phyloP scores from a whole-genome alignment of 768 basidiomycete species.

The Lepiota venenata region DNA sequence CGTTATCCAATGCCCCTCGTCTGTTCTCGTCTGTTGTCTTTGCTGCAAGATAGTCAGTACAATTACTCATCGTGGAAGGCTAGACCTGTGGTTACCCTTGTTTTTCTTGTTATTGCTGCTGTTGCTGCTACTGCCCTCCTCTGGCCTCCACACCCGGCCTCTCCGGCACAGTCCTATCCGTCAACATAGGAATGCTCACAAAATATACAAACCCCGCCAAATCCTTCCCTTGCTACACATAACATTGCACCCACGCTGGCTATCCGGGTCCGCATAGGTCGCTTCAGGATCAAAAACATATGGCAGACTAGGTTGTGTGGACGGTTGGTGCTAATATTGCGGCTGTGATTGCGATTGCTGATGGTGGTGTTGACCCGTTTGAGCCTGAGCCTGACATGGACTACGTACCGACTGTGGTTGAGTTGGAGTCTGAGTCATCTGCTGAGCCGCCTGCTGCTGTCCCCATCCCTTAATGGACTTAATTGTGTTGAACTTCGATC shows the following conservation, averaged over 20 bases:
- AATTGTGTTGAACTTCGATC: too few species aligned
- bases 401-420: conserved; percentile 14
- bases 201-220: conserved; percentile 79
- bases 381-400: conserved; percentile 19
- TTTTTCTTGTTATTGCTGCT: conserved; percentile 19
- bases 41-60: too few species aligned
- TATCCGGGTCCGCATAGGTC: conserved; percentile 75
- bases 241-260: conserved; percentile 86
- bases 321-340: conserved; percentile 20
- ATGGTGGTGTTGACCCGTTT: conserved; percentile 8
- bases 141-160: conserved; percentile 13
- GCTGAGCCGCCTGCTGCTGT: conserved; percentile 16
- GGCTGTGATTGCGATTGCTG: neutral
- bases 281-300: conserved; percentile 59
- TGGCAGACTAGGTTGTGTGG: conserved; percentile 36
- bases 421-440: neutral
- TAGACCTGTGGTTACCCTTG: conserved; percentile 14
- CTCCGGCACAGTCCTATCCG: conserved; percentile 30
- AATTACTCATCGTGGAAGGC: too few species aligned
- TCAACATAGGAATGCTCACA: conserved; percentile 71
- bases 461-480: too few species aligned
- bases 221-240: conserved; percentile 75
- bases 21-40: too few species aligned
- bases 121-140: conserved; percentile 12
- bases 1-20: too few species aligned